Evolutionary conservation across 2,329 filamentous ascomycete species (phyloP).

Genomic region (Botryotinia convoluta): DNA sequence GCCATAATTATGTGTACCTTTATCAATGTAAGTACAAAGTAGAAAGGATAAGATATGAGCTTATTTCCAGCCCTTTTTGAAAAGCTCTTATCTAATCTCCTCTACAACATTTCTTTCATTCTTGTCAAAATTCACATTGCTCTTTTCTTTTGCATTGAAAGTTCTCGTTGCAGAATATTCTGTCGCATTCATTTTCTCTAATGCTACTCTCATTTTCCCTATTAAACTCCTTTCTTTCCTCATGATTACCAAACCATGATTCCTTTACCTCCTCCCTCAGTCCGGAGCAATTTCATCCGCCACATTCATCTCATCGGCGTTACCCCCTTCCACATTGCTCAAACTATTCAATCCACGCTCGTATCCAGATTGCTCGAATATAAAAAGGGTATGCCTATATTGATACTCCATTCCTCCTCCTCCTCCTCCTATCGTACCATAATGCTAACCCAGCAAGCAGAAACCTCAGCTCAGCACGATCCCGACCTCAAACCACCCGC

Average conservation of each 20-base stretch:
- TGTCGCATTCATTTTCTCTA: neutral
- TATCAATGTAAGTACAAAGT: neutral
- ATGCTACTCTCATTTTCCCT: neutral
- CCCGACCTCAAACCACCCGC: constrained; percentile 24
- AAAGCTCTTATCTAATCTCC: constrained; percentile 13
- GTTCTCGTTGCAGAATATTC: too few relatives aligned
- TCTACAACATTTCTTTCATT: neutral
- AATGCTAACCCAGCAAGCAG: neutral
- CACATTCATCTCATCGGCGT: constrained; percentile 58
- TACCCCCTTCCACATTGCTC: constrained; percentile 54
- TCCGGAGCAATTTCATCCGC: constrained; percentile 42
- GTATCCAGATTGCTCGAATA: constrained; percentile 57
- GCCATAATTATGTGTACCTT: neutral
- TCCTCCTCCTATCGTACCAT: constrained; percentile 43
- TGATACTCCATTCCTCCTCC: constrained; percentile 32
- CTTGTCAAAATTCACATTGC: neutral
- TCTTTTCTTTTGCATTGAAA: neutral
- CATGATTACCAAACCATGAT: neutral
- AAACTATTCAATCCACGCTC: constrained; percentile 55
- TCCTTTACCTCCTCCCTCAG: neutral
- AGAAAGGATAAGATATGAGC: neutral
- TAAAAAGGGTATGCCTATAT: constrained; percentile 45
- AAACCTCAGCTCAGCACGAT: neutral
- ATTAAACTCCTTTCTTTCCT: neutral
- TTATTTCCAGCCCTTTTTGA: neutral